phyloP scores from a whole-genome alignment of 495 filamentous ascomycete species.

The Cairneyella variabilis region DNA sequence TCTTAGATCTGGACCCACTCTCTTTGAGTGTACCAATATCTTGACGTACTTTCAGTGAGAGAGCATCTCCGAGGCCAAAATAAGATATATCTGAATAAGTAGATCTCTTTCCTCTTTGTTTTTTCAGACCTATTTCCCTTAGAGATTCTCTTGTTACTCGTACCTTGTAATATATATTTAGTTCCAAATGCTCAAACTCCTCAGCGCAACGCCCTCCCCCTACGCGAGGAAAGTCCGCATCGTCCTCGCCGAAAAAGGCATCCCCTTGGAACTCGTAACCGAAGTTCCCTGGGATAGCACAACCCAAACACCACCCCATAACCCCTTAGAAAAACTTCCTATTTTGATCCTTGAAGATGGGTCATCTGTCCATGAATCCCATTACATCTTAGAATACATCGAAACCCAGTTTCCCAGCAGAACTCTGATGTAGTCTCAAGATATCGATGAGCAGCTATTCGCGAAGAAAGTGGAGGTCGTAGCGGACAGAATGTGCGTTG shows the following conservation, averaged over 20 bases:
- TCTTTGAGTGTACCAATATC: not conserved
- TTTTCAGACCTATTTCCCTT: too few species aligned
- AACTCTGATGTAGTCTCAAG: not conserved
- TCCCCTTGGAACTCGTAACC: not conserved
- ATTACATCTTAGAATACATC: slow-evolving; percentile 9
- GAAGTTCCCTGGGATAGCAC: slow-evolving; percentile 10
- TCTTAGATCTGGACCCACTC: too few species aligned
- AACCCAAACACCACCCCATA: not conserved
- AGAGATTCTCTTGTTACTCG: too few species aligned
- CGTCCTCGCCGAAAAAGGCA: slow-evolving; percentile 1
- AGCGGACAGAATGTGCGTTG: slow-evolving; percentile 11
- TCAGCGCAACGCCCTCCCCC: slow-evolving; percentile 7
- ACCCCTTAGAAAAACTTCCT: slow-evolving; percentile 5
- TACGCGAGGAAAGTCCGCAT: slow-evolving; percentile 12
- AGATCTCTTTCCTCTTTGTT: too few species aligned
- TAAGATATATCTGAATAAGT: too few species aligned
- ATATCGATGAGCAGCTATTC: slow-evolving; percentile 8
- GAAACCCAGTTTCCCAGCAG: slow-evolving; percentile 6
- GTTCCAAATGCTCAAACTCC: slow-evolving; percentile 6
- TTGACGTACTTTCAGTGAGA: not conserved
- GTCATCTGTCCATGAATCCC: slow-evolving; percentile 6
- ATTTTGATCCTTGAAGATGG: slow-evolving; percentile 11
- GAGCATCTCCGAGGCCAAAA: not conserved
- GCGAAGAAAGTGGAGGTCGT: slow-evolving; percentile 12
- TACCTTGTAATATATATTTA: not conserved